phyloP scores from a whole-genome alignment of 164 flowering plant genomes.

The Malania oleifera region DNA sequence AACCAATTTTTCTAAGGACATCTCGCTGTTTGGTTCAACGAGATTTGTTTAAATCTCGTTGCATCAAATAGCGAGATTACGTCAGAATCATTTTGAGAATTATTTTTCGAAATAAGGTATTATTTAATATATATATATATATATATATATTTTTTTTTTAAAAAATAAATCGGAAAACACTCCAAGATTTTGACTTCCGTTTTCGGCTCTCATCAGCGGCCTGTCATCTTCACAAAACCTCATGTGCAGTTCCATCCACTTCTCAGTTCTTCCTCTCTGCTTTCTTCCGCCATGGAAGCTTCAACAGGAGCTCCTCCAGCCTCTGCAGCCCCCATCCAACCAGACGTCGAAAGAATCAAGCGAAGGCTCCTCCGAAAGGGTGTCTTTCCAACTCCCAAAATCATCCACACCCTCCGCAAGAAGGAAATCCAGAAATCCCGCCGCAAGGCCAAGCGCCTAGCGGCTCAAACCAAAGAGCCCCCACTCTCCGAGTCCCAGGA shows the following conservation, averaged over 20 bases:
- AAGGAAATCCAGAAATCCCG: slow-evolving; percentile 67
- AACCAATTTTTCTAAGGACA: too few species aligned
- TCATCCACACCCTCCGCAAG: slow-evolving; percentile 73
- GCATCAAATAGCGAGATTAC: too few species aligned
- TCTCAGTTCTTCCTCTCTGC: neutral
- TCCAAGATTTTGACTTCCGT: too few species aligned
- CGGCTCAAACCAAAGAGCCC: slow-evolving; percentile 20
- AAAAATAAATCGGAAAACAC: too few species aligned
- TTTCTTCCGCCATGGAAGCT: slow-evolving; percentile 51
- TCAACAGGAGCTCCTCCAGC: slow-evolving; percentile 27
- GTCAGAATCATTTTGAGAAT: too few species aligned
- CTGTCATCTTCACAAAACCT: too few species aligned
- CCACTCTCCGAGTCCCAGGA: slow-evolving; percentile 41
- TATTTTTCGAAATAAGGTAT: too few species aligned
- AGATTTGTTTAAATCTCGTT: too few species aligned
- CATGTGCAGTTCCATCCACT: too few species aligned
- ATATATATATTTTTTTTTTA: too few species aligned
- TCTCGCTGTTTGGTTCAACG: too few species aligned
- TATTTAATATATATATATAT: too few species aligned
- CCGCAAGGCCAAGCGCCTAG: slow-evolving; percentile 40
- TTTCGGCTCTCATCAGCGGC: neutral
- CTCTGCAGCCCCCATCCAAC: slow-evolving; percentile 27
- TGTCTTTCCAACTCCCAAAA: slow-evolving; percentile 79
- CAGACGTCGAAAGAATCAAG: slow-evolving; percentile 47
- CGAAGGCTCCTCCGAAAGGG: slow-evolving; percentile 51